Conservation (phyloP, 192 early-diverging fungal genomes). For the Oehlia diaphana region DNA sequence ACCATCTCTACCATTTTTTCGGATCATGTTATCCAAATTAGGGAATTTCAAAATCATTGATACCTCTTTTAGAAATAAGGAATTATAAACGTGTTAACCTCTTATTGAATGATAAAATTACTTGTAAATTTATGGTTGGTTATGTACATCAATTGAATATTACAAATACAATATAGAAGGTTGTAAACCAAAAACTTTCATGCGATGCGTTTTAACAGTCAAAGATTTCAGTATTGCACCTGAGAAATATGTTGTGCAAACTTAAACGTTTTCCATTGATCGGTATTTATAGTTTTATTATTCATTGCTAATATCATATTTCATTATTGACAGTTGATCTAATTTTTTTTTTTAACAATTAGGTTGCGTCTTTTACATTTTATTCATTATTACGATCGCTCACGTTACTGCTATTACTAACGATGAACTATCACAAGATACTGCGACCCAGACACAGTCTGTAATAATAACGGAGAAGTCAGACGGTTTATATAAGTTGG, state of each 20-base stretch:
- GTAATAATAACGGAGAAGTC: not conserved
- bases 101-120: not conserved
- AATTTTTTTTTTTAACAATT: not conserved
- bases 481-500: not conserved
- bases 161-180: no score
- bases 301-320: not conserved
- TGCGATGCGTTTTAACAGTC: slow-evolving; percentile 18
- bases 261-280: not conserved
- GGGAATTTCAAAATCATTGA: no score
- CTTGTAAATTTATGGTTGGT: not conserved
- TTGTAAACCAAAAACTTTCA: no score
- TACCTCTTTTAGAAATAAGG: no score
- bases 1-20: no score
- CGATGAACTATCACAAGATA: not conserved
- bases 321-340: not conserved
- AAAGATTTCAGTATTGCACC: slow-evolving; percentile 9
- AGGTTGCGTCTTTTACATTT: not conserved
- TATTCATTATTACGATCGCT: not conserved
- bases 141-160: no score
- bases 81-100: no score
- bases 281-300: not conserved
- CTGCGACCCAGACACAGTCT: not conserved
- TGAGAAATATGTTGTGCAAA: slow-evolving; percentile 11
- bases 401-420: not conserved
- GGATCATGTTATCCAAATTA: no score